Percentiles rank a stretch among this genome's conserved stretches.
Evolutionary conservation across 2,329 filamentous ascomycete genomes (phyloP).

Genomic region (Coniella lustricola): DNA sequence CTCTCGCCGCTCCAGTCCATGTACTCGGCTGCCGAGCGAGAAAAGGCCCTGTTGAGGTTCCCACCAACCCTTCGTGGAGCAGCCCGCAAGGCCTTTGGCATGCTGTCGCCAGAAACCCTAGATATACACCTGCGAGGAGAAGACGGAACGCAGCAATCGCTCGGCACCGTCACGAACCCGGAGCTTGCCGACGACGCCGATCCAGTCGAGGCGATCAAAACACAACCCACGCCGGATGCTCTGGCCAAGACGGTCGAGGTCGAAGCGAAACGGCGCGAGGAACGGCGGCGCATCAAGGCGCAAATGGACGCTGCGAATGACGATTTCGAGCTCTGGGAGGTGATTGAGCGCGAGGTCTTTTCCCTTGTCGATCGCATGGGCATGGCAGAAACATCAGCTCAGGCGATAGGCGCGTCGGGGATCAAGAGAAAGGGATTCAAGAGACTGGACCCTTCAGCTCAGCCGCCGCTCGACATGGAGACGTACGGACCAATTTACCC

Average conservation of each 20-base stretch:
- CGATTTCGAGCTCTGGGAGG: slow-evolving; percentile 59
- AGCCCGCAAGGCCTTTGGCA: slow-evolving; percentile 31
- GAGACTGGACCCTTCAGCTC: too few relatives aligned
- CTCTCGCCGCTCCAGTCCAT: slow-evolving; percentile 18
- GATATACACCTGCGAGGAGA: slow-evolving; percentile 12
- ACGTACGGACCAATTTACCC: slow-evolving; percentile 60
- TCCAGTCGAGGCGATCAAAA: slow-evolving; percentile 22
- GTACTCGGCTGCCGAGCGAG: slow-evolving; percentile 24
- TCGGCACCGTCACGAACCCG: neutral
- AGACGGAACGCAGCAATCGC: neutral
- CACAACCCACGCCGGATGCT: slow-evolving; percentile 12
- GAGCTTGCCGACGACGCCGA: neutral
- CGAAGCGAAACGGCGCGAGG: slow-evolving; percentile 34
- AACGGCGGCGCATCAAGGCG: slow-evolving; percentile 45
- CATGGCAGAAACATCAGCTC: slow-evolving; percentile 29
- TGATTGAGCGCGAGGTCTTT: slow-evolving; percentile 63
- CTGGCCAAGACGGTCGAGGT: slow-evolving; percentile 29
- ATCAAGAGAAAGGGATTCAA: too few relatives aligned
- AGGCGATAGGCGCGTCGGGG: too few relatives aligned
- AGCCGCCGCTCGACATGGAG: slow-evolving; percentile 38
- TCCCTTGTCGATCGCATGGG: slow-evolving; percentile 49
- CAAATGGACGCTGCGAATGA: slow-evolving; percentile 48
- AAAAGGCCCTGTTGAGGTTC: slow-evolving; percentile 31
- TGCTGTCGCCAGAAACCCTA: slow-evolving; percentile 20
- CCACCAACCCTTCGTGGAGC: slow-evolving; percentile 33